These are phyloP conservation scores for sweet orange (Citrus sinensis) DNA, from an alignment of 345 rosid species.

Conservation along the genomic window DVS_A1.0 CM039164.1:21202501-21203000, in stretches of 20 bases:
- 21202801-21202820: neutral
- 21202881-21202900: too few species aligned
- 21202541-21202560: neutral
- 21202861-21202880: neutral
- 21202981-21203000: too few species aligned
- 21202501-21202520: slow-evolving; percentile 21
- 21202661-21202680: slow-evolving; percentile 61
- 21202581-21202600: neutral
- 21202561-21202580: neutral
- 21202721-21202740: neutral
- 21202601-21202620: neutral
- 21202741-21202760: neutral
- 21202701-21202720: neutral
- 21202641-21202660: slow-evolving; percentile 89
- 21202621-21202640: slow-evolving; percentile 67
- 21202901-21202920: too few species aligned
- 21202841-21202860: neutral
- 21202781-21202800: too few species aligned
- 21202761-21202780: neutral
- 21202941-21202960: too few species aligned
- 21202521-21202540: neutral
- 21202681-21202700: slow-evolving; percentile 55
- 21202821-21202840: neutral
- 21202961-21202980: too few species aligned
- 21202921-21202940: too few species aligned